phyloP scores from a whole-genome alignment of 306 rosid genomes.

The Cyclanthera cordifolia region DNA sequence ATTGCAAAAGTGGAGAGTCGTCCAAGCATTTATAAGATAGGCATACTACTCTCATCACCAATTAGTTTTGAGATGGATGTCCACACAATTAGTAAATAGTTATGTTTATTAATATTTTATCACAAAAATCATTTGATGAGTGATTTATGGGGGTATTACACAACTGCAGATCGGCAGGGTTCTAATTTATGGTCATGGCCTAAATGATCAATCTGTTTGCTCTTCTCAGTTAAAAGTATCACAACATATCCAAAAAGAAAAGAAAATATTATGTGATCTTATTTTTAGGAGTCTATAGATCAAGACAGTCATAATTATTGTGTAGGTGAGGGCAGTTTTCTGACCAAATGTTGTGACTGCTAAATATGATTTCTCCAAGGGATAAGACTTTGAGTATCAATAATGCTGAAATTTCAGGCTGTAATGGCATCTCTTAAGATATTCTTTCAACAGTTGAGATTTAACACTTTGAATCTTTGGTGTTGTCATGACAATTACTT shows the following conservation, averaged over 20 bases:
- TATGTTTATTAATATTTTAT: not conserved
- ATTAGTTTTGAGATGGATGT: too few relatives aligned
- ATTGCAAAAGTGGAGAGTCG: too few relatives aligned
- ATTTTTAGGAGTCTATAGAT: not conserved
- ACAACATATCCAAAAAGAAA: not conserved
- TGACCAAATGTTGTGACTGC: not conserved
- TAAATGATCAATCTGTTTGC: not conserved
- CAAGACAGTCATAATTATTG: not conserved
- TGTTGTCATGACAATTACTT: not conserved
- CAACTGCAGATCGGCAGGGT: not conserved
- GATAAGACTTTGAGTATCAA: not conserved
- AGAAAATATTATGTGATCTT: conserved; percentile 1
- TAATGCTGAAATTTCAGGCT: not conserved
- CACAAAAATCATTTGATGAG: not conserved
- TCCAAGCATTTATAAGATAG: too few relatives aligned
- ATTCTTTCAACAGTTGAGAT: not conserved
- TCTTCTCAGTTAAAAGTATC: not conserved
- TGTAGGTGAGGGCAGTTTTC: not conserved
- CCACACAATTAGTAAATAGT: not conserved
- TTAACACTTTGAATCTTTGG: not conserved
- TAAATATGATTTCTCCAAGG: not conserved
- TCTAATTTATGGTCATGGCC: not conserved
- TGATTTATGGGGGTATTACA: not conserved
- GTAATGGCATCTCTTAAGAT: not conserved
- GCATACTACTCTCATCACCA: too few relatives aligned